A percentile compares a stretch with the other conserved stretches of the same genome.
These are phyloP conservation scores for Amanita subjunquillea DNA, from an alignment of 768 basidiomycete genomes.

Conservation along the genomic window DNA sequence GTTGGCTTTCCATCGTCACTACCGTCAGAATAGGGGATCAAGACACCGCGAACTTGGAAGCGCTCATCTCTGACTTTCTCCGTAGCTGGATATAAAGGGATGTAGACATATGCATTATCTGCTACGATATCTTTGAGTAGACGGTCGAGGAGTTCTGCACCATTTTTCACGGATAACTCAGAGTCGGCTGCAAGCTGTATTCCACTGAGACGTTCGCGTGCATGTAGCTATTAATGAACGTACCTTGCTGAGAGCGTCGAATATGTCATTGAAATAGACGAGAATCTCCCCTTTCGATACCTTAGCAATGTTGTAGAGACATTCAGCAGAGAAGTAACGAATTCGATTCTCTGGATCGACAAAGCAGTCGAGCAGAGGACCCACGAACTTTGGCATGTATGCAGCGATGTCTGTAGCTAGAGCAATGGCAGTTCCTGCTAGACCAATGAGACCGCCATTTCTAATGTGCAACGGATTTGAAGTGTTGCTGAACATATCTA, in stretches of 20 bases:
- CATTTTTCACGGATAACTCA: slow-evolving; percentile 94
- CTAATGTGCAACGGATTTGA: slow-evolving; percentile 81
- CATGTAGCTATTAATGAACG: slow-evolving; percentile 12
- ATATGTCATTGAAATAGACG: slow-evolving; percentile 96
- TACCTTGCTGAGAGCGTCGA: slow-evolving; percentile 95
- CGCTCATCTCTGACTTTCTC: slow-evolving; percentile 56
- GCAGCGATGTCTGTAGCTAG: slow-evolving; percentile 88
- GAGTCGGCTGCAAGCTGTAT: slow-evolving; percentile 88
- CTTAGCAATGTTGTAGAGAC: slow-evolving; percentile 95
- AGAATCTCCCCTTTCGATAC: slow-evolving; percentile 96
- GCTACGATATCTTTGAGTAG: slow-evolving; percentile 98
- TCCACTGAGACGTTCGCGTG: slow-evolving; percentile 6
- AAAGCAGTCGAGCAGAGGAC: slow-evolving; percentile 84
- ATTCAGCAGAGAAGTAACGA: slow-evolving; percentile 96
- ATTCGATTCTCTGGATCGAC: slow-evolving; percentile 91
- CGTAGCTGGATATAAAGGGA: slow-evolving; percentile 79
- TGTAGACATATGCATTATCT: slow-evolving; percentile 91
- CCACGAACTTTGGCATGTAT: slow-evolving; percentile 90
- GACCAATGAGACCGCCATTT: slow-evolving; percentile 92
- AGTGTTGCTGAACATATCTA: slow-evolving; percentile 84
- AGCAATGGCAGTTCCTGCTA: slow-evolving; percentile 96
- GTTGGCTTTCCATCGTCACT: slow-evolving; percentile 19
- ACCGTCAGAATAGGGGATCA: slow-evolving; percentile 56
- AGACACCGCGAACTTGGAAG: slow-evolving; percentile 44
- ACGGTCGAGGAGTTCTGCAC: slow-evolving; percentile 91